These are phyloP conservation scores for Quercus tomentella DNA, from an alignment of 331 rosid genomes.

Conservation along the genomic window DNA sequence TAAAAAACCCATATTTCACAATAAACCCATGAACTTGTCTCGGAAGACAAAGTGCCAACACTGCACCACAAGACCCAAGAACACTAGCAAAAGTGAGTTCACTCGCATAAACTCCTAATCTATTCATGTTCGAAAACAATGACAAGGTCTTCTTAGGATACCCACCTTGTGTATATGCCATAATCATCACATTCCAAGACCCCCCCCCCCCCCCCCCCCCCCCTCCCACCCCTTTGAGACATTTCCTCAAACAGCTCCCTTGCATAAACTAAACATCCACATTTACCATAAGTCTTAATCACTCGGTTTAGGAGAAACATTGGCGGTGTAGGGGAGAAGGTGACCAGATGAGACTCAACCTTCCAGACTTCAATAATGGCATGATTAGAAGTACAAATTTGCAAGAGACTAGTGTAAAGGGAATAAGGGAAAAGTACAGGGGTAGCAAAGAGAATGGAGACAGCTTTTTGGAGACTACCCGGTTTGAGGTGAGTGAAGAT, in stretches of 20 bases:
- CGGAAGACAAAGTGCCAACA: slow-evolving; percentile 32
- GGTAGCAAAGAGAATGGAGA: slow-evolving; percentile 40
- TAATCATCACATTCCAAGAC: too few relatives aligned
- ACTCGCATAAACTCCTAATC: too few relatives aligned
- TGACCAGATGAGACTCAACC: slow-evolving; percentile 63
- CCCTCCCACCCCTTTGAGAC: slow-evolving; percentile 38
- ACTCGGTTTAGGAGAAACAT: slow-evolving; percentile 65
- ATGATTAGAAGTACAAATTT: slow-evolving; percentile 39
- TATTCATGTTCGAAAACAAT: too few relatives aligned
- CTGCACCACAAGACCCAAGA: slow-evolving; percentile 54
- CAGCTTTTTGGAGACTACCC: slow-evolving; percentile 45
- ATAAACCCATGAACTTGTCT: slow-evolving; percentile 58
- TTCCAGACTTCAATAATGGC: slow-evolving; percentile 52
- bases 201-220: slow-evolving; percentile 25
- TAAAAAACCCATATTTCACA: slow-evolving; percentile 46
- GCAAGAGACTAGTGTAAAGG: slow-evolving; percentile 63
- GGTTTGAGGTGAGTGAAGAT: neutral
- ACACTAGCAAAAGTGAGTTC: too few relatives aligned
- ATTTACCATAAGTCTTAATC: slow-evolving; percentile 59
- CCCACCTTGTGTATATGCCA: too few relatives aligned
- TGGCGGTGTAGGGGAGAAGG: slow-evolving; percentile 52
- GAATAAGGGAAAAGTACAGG: slow-evolving; percentile 42
- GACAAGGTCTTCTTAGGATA: too few relatives aligned
- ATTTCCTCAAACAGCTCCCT: slow-evolving; percentile 72
- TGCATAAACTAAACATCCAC: slow-evolving; percentile 57